phyloP scores from a whole-genome alignment of 306 rosid genomes.

The Vachellia pachyceras region DNA sequence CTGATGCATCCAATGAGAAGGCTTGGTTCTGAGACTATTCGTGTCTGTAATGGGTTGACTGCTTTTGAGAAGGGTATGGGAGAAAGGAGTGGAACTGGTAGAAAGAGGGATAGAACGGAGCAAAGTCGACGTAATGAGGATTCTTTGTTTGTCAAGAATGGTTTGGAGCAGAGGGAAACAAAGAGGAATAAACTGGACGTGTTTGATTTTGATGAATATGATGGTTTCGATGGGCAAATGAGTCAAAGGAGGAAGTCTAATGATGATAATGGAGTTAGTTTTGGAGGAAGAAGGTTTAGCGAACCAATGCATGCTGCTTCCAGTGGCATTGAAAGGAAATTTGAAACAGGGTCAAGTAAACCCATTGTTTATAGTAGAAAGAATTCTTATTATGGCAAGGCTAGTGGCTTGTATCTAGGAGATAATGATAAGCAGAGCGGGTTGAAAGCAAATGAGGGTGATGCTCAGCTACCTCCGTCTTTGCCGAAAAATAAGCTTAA shows the following conservation, averaged over 20 bases:
- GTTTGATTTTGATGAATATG: slow-evolving; percentile 75
- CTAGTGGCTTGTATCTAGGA: slow-evolving; percentile 44
- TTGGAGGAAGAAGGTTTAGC: slow-evolving; percentile 57
- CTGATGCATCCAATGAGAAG: slow-evolving; percentile 57
- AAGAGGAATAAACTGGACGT: slow-evolving; percentile 66
- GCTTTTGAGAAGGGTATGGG: slow-evolving; percentile 54
- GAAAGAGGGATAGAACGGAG: slow-evolving; percentile 67
- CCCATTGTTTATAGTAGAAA: slow-evolving; percentile 58
- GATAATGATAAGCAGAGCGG: slow-evolving; percentile 49
- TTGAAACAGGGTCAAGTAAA: slow-evolving; percentile 63
- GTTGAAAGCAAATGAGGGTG: slow-evolving; percentile 55
- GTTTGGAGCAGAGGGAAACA: slow-evolving; percentile 55
- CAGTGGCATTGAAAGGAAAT: slow-evolving; percentile 61
- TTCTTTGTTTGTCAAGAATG: slow-evolving; percentile 38
- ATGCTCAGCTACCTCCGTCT: slow-evolving; percentile 47
- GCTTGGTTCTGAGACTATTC: slow-evolving; percentile 70
- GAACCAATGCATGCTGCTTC: slow-evolving; percentile 63
- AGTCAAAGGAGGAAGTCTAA: slow-evolving; percentile 54
- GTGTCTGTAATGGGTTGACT: slow-evolving; percentile 69
- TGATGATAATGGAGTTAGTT: slow-evolving; percentile 48
- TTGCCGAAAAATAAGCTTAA: slow-evolving; percentile 63
- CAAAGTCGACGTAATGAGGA: slow-evolving; percentile 52
- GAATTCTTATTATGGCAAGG: slow-evolving; percentile 50
- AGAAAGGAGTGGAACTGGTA: slow-evolving; percentile 52
- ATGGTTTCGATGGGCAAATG: slow-evolving; percentile 52